Percentiles rank a stretch among this genome's conserved stretches.
These are phyloP conservation scores for Nakaseomyces bracarensis DNA, from an alignment of 1,139 yeast species.

Conservation along the genomic window DNA sequence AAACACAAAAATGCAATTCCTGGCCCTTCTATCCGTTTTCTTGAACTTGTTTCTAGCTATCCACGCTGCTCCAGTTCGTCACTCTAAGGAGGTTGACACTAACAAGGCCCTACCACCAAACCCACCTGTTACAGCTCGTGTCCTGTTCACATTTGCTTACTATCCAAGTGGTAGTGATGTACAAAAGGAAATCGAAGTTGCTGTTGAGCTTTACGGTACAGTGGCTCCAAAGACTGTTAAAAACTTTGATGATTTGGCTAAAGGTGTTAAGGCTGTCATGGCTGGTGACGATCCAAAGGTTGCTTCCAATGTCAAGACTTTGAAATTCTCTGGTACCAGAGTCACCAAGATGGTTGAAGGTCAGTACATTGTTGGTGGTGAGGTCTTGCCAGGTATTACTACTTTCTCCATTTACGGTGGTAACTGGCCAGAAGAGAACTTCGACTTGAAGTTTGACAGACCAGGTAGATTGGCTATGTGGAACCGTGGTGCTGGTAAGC, in stretches of 20 bases:
- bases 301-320: constrained; percentile 39
- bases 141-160: constrained; percentile 22
- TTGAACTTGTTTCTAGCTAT: background rate
- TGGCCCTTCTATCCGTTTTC: background rate
- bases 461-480: constrained; percentile 72
- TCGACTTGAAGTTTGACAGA: constrained; percentile 51
- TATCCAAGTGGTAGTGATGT: constrained; percentile 16
- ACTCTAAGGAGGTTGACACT: constrained; percentile 14
- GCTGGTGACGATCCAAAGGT: constrained; percentile 36
- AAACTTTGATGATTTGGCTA: constrained; percentile 55
- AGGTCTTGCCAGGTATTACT: constrained; percentile 80
- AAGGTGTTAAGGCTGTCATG: constrained; percentile 40
- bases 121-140: constrained; percentile 27
- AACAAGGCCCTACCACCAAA: constrained; percentile 22
- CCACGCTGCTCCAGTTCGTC: background rate
- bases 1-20: background rate
- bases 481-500: constrained; percentile 64
- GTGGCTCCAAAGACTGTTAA: constrained; percentile 63
- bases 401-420: constrained; percentile 68
- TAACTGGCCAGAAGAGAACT: constrained; percentile 62
- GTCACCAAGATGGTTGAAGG: constrained; percentile 62
- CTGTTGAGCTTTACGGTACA: constrained; percentile 61
- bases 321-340: constrained; percentile 52
- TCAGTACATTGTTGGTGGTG: constrained; percentile 73
- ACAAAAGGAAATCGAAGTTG: constrained; percentile 35